Evolutionary conservation across 2,329 filamentous ascomycete species (phyloP).

Genomic region (Talaromyces verruculosus): DNA sequence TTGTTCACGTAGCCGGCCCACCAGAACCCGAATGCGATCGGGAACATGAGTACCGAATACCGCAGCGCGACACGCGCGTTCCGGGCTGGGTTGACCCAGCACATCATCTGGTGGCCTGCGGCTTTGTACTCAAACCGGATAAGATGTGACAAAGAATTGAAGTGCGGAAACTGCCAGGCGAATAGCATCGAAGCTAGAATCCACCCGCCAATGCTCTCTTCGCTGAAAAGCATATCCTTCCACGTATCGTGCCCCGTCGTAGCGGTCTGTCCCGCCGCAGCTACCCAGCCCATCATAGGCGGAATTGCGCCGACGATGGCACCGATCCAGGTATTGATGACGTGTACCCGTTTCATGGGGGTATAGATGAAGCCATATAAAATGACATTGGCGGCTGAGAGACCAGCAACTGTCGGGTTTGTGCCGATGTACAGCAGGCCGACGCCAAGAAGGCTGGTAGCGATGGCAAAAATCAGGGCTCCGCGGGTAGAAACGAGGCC

Average conservation of each 20-base stretch:
- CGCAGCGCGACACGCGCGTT: conserved; percentile 85
- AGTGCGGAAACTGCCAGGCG: conserved; percentile 97
- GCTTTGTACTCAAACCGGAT: conserved; percentile 85
- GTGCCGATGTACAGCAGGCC: conserved; percentile 81
- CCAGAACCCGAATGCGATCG: conserved; percentile 78
- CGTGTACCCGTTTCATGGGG: conserved; percentile 81
- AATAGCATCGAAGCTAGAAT: conserved; percentile 80
- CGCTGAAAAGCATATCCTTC: conserved; percentile 73
- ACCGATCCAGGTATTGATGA: conserved; percentile 91
- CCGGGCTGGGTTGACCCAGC: conserved; percentile 80
- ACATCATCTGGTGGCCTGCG: conserved; percentile 69
- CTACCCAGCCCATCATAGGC: conserved; percentile 96
- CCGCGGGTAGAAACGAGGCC: conserved; percentile 69
- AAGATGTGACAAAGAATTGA: conserved; percentile 87
- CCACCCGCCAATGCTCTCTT: conserved; percentile 77
- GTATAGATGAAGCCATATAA: conserved; percentile 94
- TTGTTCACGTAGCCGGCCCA: conserved; percentile 79
- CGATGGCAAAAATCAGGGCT: conserved; percentile 76
- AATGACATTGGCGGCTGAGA: conserved; percentile 80
- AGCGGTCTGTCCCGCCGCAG: conserved; percentile 84
- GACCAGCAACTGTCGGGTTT: conserved; percentile 85
- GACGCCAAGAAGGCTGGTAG: conserved; percentile 68
- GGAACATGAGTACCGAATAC: conserved; percentile 82
- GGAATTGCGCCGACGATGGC: conserved; percentile 91
- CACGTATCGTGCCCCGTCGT: conserved; percentile 69